Evolutionary conservation across 2,329 filamentous ascomycete species (phyloP), one percentile per base, ranked within the genome.

Genomic region (Diplodia mutila): DNA sequence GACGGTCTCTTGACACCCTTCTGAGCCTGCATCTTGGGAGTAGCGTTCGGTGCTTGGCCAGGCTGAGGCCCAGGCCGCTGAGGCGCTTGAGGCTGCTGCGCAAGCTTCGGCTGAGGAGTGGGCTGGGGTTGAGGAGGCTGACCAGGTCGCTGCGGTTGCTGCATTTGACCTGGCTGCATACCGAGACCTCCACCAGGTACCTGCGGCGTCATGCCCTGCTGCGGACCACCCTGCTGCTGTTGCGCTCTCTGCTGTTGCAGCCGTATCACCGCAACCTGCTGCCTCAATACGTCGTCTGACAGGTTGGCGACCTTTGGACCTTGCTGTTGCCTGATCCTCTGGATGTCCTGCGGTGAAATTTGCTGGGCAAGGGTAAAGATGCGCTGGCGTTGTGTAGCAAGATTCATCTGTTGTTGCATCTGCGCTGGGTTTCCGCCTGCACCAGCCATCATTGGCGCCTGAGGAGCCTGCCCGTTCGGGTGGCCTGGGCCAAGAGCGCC

Each of bases 201-300:
- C 67, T 76, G 79, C 63, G 70, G 70, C 46, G 72, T 71, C 53
- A 69, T 69, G 16, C 69, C 59, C 27, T 69, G 72, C 42, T 72
- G 75, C 46, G 75, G 72, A n/a, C 71, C 72, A n/a, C 71, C 72
- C 21, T 72, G 72, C 37, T 74, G 74, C 29, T 72, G 55, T 37
- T 49, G 6, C 6, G 25, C 29, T 21, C 79, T 75, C 67, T 76
- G 79, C 68, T 80, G 77, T 29, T 78, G 75, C 53, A 78, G 76
- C 61, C 75, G 72, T 27, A 82, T 68, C 49, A 69, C 7, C 9
- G 61, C 66, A 39, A 59, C 70, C 25, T 70, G 66, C 57, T 70
- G 61, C 42, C 78, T 76, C 23, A 85, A 73, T 63, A 81, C 77
- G 4, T 84, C 82, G 69, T 85, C 82, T 4, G 73, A 76, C 59